These are phyloP conservation scores for Chalara sp. DNA, from an alignment of 2,329 filamentous ascomycete genomes.

Conservation along the genomic window DNA sequence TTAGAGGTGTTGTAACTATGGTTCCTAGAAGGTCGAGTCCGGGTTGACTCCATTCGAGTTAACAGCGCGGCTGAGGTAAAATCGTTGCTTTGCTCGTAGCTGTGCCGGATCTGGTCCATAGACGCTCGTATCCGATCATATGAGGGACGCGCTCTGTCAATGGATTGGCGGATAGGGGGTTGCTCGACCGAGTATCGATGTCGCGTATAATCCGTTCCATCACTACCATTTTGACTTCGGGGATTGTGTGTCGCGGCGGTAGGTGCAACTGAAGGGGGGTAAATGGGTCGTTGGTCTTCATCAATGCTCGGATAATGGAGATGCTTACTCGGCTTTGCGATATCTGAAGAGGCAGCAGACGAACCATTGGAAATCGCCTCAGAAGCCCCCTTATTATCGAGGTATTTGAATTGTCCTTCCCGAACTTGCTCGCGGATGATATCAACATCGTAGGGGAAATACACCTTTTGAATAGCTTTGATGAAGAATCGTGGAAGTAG, in stretches of 20 bases:
- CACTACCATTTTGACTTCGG: conserved; percentile 82
- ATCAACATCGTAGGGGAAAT: conserved; percentile 86
- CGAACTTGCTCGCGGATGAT: conserved; percentile 90
- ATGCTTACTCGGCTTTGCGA: conserved; percentile 41
- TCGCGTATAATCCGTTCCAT: conserved; percentile 83
- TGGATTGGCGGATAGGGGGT: conserved; percentile 28
- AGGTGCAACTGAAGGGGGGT: conserved; percentile 78
- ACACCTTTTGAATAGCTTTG: conserved; percentile 90
- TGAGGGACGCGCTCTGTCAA: conserved; percentile 68
- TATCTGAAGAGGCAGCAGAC: conserved; percentile 55
- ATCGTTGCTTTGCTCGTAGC: conserved; percentile 82
- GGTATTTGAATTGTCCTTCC: conserved; percentile 73
- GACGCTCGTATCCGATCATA: conserved; percentile 81
- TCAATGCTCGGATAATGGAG: conserved; percentile 59
- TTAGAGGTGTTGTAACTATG: conserved; percentile 18
- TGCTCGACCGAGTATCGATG: conserved; percentile 54
- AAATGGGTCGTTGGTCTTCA: conserved; percentile 87
- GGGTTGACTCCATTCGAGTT: conserved; percentile 72
- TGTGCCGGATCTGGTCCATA: conserved; percentile 77
- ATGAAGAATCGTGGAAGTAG: conserved; percentile 80
- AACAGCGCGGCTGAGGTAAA: conserved; percentile 87
- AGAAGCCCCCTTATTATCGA: conserved; percentile 33
- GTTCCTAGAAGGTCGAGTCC: conserved; percentile 27
- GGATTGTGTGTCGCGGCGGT: conserved; percentile 73
- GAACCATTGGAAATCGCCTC: conserved; percentile 34